phyloP scores from a whole-genome alignment of 2,329 filamentous ascomycete genomes.

The Biscogniauxia mediterranea region DNA sequence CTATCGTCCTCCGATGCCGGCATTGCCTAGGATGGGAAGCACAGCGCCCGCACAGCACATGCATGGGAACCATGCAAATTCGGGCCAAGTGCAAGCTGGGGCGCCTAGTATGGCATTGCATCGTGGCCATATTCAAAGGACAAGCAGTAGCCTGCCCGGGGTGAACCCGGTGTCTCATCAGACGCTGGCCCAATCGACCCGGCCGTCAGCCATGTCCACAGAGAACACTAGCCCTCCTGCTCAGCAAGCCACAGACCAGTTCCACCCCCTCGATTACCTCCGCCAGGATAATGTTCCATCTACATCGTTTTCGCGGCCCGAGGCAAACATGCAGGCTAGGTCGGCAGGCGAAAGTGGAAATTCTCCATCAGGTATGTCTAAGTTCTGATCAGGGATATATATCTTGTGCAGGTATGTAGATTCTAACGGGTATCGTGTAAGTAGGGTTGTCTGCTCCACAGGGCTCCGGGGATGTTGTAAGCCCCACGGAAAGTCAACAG shows the following conservation, averaged over 20 bases:
- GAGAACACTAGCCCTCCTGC: conserved; percentile 8
- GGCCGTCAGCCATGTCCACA: conserved; percentile 7
- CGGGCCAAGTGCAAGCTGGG: conserved; percentile 11
- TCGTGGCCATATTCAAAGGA: conserved; percentile 4
- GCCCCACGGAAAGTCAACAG: conserved; percentile 6
- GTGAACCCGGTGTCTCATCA: conserved; percentile 10
- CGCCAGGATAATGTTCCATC: conserved; percentile 10
- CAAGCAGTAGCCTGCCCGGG: conserved; percentile 10
- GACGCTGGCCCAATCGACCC: conserved; percentile 8
- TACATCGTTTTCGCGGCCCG: conserved; percentile 7
- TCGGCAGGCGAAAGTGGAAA: conserved; percentile 5
- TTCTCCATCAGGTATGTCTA: conserved; percentile 14
- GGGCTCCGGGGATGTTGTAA: background rate
- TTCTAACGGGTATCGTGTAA: background rate
- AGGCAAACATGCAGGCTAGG: conserved; percentile 1
- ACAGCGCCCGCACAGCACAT: conserved; percentile 24
- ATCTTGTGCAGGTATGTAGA: background rate
- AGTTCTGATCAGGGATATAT: background rate
- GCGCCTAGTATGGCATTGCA: background rate
- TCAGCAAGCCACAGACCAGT: conserved; percentile 8
- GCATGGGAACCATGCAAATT: conserved; percentile 13
- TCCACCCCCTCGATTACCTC: conserved; percentile 10
- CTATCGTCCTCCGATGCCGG: conserved; percentile 15
- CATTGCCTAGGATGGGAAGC: conserved; percentile 21
- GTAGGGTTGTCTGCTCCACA: background rate